Conservation (phyloP, 106 monocot species). For the Dendrobium nobile region DNA sequence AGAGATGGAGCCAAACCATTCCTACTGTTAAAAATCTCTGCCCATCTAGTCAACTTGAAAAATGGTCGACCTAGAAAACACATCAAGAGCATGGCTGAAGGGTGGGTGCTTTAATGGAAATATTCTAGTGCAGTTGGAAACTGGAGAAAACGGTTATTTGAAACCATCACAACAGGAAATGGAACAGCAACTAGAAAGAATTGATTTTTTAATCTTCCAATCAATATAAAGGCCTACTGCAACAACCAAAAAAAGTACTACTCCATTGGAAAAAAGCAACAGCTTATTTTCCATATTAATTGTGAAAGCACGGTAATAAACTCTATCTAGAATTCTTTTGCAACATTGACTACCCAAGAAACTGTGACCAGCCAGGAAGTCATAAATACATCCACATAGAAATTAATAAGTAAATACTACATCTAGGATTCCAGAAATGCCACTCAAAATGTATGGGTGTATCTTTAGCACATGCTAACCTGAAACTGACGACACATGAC, state of each 20-base stretch:
- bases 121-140: neutral
- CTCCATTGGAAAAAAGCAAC: no score
- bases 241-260: no score
- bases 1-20: no score
- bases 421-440: slow-evolving; percentile 4
- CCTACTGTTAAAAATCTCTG: no score
- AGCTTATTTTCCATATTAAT: neutral
- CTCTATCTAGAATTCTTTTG: slow-evolving; percentile 6
- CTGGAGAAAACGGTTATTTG: neutral
- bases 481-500: slow-evolving; percentile 5
- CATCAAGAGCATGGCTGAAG: neutral
- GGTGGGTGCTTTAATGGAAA: neutral
- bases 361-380: neutral
- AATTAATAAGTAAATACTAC: neutral
- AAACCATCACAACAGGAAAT: no score
- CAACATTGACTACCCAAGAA: neutral
- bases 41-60: no score
- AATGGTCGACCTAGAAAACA: neutral
- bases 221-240: no score
- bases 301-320: neutral
- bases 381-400: neutral
- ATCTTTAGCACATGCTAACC: slow-evolving; percentile 9
- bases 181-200: no score
- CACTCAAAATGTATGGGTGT: slow-evolving; percentile 6
- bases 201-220: no score